Evolutionary conservation across 2,329 filamentous ascomycete species (phyloP).

Genomic region (Sporothrix phasma): DNA sequence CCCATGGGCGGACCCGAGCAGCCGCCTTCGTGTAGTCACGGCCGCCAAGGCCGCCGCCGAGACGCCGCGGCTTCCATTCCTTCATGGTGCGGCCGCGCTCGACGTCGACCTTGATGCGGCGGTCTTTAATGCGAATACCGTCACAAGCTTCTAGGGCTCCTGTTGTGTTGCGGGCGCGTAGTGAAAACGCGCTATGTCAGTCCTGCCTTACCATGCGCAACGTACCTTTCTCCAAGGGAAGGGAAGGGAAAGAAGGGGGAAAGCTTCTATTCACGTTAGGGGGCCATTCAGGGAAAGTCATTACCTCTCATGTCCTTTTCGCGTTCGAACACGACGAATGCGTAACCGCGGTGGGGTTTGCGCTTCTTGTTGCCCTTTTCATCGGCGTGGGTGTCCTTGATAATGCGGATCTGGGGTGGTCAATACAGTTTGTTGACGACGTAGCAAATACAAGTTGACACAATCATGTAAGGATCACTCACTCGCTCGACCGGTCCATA

Average conservation of each 20-base stretch:
- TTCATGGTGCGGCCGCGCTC: constrained; percentile 91
- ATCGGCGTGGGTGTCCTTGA: constrained; percentile 62
- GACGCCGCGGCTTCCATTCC: constrained; percentile 83
- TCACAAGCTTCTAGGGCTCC: constrained; percentile 82
- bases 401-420: constrained; percentile 66
- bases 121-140: constrained; percentile 85
- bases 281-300: constrained; percentile 17
- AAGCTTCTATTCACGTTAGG: constrained; percentile 20
- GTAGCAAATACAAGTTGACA: too few species aligned
- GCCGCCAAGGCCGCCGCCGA: constrained; percentile 85
- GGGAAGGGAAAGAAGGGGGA: constrained; percentile 22
- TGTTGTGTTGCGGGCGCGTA: constrained; percentile 43
- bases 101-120: constrained; percentile 87
- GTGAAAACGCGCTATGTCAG: constrained; percentile 55
- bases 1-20: constrained; percentile 55
- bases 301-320: constrained; percentile 99
- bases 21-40: constrained; percentile 82
- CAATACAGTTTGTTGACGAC: too few species aligned
- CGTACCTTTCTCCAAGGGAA: constrained; percentile 27
- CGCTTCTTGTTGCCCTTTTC: constrained; percentile 66
- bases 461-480: constrained; percentile 25
- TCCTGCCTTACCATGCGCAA: constrained; percentile 48
- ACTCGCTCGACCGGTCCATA: constrained; percentile 92
- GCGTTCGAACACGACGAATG: constrained; percentile 92
- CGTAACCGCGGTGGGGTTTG: constrained; percentile 80